A percentile compares a stretch with the other conserved stretches of the same genome.
Conservation (phyloP, 2,329 filamentous ascomycete species). For the Colletotrichum neosansevieriae region DNA sequence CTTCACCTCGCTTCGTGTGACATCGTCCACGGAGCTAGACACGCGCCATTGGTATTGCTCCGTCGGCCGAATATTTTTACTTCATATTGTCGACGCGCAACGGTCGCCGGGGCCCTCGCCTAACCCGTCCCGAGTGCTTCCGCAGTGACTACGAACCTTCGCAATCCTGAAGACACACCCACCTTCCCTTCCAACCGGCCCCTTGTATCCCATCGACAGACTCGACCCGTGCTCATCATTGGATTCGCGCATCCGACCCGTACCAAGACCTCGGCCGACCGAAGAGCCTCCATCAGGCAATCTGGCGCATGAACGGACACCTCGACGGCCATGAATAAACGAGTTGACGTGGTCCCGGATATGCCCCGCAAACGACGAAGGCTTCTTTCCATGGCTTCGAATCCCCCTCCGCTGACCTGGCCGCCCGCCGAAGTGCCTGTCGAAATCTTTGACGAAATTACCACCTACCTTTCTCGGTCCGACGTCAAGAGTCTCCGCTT, state of each 20-base stretch:
- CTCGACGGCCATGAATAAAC: conserved; percentile 21
- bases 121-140: not conserved
- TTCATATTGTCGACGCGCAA: not conserved
- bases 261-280: not conserved
- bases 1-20: no score
- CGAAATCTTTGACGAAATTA: conserved; percentile 72
- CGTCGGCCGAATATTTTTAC: no score
- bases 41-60: no score
- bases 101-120: not conserved
- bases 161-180: not conserved
- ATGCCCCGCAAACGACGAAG: conserved; percentile 36
- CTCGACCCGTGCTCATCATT: not conserved
- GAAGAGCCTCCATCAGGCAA: conserved; percentile 4
- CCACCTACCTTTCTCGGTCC: conserved; percentile 64
- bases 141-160: not conserved
- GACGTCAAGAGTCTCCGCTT: conserved; percentile 72
- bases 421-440: conserved; percentile 61
- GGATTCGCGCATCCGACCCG: not conserved
- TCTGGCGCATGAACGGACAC: conserved; percentile 14
- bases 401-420: conserved; percentile 44
- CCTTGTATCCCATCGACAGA: not conserved
- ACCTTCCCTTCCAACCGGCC: not conserved
- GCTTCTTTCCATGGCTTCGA: conserved; percentile 27
- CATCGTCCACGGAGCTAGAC: no score
- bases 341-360: not conserved